Base-by-base conservation (phyloP, 2,329 filamentous ascomycete species). In the Sclerotinia glacialis region DNA sequence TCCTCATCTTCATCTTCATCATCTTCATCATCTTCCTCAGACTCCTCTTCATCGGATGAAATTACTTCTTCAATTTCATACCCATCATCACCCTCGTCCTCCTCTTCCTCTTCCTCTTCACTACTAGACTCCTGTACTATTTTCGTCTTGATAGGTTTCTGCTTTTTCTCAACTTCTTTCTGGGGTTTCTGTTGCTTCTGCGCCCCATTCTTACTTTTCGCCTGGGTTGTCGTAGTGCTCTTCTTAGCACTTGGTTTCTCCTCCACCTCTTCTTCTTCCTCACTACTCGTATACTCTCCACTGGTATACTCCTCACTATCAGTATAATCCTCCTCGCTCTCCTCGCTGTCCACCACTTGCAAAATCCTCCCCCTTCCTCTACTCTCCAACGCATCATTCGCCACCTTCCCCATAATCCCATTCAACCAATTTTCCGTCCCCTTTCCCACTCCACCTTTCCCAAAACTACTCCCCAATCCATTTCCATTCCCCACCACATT, bases 221-320 rank as follows among this genome's bases (percentile, higher is more conserved):
- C 34, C 26, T 42, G 23, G 2, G 23, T 49, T 12, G 52, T 28
- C 37, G 42, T 16, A 40, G 42, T n/a, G 16, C 31, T 66, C 34
- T 63, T 53, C 23, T 63, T 63, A 1, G 21, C 3, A 23, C 49
- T 63, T 6, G 46, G 11, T 6, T 53, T 53, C 23, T 42, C 60
- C 16, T 53, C 47, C 3, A 28, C 61, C 26, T 64, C 50, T 4
- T 56, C 62, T 5, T 64, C 59, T 2, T 44, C 61, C 26, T 64
- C 61, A 11, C 34, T 49, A 56, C 61, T 64, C 7, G 61, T 55
- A 9, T 64, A 56, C 21, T 64, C 61, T 31, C 40, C 50, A 59
- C 53, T 56, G 34, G 63, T 59, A 31, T 65, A 60, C 44, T 60
- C 63, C 46, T 60, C 64, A 37, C 64, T 65, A n/a, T 59, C 61